A percentile compares a stretch with the other conserved stretches of the same genome.
Evolutionary conservation across 2,329 filamentous ascomycete genomes (phyloP).

Genomic region (Ophiostoma quercus): DNA sequence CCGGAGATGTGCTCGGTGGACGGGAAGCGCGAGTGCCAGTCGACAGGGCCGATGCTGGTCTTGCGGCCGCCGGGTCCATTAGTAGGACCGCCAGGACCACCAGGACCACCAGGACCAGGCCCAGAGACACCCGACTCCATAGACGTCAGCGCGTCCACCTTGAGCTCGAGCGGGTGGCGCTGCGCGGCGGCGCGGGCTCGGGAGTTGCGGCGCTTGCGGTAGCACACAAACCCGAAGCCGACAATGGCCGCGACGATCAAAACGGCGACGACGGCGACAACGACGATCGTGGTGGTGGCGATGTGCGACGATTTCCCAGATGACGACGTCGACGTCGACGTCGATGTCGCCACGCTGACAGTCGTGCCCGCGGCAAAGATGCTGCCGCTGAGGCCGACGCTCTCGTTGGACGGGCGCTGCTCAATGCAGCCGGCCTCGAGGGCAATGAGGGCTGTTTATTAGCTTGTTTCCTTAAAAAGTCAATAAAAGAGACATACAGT

Average conservation of each 20-base stretch:
- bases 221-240: constrained; percentile 42
- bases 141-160: not conserved
- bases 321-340: constrained; percentile 34
- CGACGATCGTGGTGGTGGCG: constrained; percentile 35
- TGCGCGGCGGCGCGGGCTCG: not conserved
- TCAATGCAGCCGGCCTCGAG: constrained; percentile 49
- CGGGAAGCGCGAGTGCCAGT: constrained; percentile 15
- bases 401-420: constrained; percentile 35
- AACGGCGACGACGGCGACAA: constrained; percentile 40
- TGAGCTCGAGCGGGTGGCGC: not conserved
- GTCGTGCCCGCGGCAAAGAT: constrained; percentile 29
- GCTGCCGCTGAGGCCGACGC: constrained; percentile 32
- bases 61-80: not conserved
- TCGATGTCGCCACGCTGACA: constrained; percentile 37
- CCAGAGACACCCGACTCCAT: constrained; percentile 6
- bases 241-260: constrained; percentile 40
- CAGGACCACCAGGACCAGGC: not conserved
- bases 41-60: constrained; percentile 14
- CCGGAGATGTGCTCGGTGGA: constrained; percentile 20
- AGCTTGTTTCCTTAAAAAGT: constrained; percentile 25
- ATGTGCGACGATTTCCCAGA: constrained; percentile 20
- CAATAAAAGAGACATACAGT: constrained; percentile 39
- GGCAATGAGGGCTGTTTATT: constrained; percentile 40
- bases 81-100: not conserved
- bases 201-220: constrained; percentile 38